Base-by-base conservation (phyloP, 805 yeast species). In the Osmozyma mogii region DNA sequence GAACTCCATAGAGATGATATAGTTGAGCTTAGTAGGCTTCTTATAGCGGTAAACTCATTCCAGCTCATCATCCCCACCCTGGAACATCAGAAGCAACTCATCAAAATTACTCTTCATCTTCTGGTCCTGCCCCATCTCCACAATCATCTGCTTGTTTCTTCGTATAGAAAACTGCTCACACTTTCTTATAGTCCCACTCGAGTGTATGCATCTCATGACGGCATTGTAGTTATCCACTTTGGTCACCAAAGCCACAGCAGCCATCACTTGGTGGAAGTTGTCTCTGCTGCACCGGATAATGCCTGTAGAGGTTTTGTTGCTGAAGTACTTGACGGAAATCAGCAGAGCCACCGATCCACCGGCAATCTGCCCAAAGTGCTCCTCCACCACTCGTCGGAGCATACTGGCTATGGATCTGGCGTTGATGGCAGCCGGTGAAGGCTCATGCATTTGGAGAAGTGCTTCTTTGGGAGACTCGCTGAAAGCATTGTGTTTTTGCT, bases 131-230 rank as follows among this genome's bases (percentile, higher is more conserved):
- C 45, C 46, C 29, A 42, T 24, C 13, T 34, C 36, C 8, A 28
- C 39, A 47, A 70, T 56, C 25, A 55, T 38, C 24, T 59, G 54
- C 29, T 65, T 61, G 47, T 73, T 61, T 32, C 65, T 52, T 17
- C 38, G 38, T 9, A 84, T 74, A 0, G 87, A 79, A 34, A 65
- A 71, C 40, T 75, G 70, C 49, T 88, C 94, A 40, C 94, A 73
- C 47, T 84, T 84, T 49, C 77, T 78, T 18, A 88, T 87, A 0
- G 96, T 85, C 0, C 96, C 97, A 46, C 94, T 78, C 0, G 84
- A 75, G 34, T 79, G 81, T 4, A 70, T 56, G 17, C 83, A 78
- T 31, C 77, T 64, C 10, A 87, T 52, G 8, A 80, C 66, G 4
- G 75, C 70, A 5, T 57, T 55, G 17, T 47, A 47, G 14, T 68